Conservation (phyloP, 257 asterid genomes). For the Eustoma russellianum region DNA sequence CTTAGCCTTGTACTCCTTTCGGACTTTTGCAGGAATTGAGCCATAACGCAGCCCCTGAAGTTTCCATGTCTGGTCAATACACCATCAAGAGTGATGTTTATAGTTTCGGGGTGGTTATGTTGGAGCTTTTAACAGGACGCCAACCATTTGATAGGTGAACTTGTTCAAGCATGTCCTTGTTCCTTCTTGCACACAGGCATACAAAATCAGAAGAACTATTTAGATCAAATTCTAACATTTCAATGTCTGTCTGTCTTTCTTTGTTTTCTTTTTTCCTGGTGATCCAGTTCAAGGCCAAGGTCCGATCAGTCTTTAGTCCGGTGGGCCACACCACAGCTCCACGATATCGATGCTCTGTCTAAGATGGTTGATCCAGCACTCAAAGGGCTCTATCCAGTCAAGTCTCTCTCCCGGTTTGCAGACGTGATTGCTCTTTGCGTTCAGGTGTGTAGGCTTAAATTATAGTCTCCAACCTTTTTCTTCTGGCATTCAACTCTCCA, state of each 20-base stretch:
- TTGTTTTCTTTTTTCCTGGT: neutral
- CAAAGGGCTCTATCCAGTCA: slow-evolving; percentile 80
- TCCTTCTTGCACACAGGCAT: neutral
- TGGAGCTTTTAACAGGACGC: slow-evolving; percentile 89
- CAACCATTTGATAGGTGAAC: slow-evolving; percentile 78
- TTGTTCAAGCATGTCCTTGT: neutral
- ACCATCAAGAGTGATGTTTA: slow-evolving; percentile 87
- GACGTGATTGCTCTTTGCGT: slow-evolving; percentile 95
- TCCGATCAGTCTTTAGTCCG: slow-evolving; percentile 85
- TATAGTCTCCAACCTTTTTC: neutral
- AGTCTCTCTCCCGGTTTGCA: slow-evolving; percentile 90
- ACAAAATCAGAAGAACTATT: no score
- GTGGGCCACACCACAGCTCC: slow-evolving; percentile 98
- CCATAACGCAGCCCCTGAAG: slow-evolving; percentile 91
- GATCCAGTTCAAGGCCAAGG: slow-evolving; percentile 62
- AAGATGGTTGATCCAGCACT: slow-evolving; percentile 98
- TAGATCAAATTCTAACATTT: no score
- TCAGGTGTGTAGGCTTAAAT: slow-evolving; percentile 45
- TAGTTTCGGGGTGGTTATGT: slow-evolving; percentile 94
- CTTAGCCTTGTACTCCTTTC: neutral
- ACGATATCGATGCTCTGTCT: slow-evolving; percentile 81
- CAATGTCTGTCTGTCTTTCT: no score
- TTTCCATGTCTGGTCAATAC: slow-evolving; percentile 74
- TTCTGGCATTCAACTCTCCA: no score
- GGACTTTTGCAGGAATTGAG: slow-evolving; percentile 41